Percentiles rank a stretch among this genome's conserved stretches.
Conservation (phyloP, 345 rosid genomes). For the Iberis pinnata region DNA sequence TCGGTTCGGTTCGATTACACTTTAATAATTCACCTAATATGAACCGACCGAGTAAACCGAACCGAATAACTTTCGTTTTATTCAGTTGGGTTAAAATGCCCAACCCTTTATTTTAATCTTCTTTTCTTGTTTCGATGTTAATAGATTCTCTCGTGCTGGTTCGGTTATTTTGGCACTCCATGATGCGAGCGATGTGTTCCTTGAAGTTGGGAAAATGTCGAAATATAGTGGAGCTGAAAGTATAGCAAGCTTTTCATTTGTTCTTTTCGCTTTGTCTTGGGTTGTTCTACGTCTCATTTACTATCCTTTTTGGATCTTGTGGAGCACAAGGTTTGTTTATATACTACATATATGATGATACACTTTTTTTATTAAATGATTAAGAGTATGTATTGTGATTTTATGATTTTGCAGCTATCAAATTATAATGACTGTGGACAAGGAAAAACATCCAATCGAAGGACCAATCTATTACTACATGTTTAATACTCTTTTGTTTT, state of each 20-base stretch:
- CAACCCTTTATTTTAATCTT: too few species aligned
- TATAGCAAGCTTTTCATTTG: constrained; percentile 62
- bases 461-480: constrained; percentile 77
- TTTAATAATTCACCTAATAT: too few species aligned
- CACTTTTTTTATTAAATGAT: constrained; percentile 14
- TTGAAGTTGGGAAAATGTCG: constrained; percentile 96
- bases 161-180: constrained; percentile 90
- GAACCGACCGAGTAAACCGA: too few species aligned
- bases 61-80: too few species aligned
- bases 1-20: too few species aligned
- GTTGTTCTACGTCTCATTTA: constrained; percentile 77
- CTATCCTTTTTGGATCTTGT: constrained; percentile 93
- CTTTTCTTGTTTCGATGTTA: constrained; percentile 8
- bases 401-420: constrained; percentile 57
- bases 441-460: constrained; percentile 49
- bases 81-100: too few species aligned
- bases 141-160: constrained; percentile 89
- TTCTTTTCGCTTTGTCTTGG: constrained; percentile 86
- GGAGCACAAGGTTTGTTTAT: constrained; percentile 90
- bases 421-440: constrained; percentile 59
- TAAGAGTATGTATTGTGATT: not conserved
- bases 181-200: constrained; percentile 88
- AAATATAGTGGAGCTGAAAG: constrained; percentile 81
- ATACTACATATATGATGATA: not conserved
- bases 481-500: constrained; percentile 66